These are phyloP conservation scores for Euphorbia tirucalli DNA, from an alignment of 345 rosid species.

Conservation along the genomic window DNA sequence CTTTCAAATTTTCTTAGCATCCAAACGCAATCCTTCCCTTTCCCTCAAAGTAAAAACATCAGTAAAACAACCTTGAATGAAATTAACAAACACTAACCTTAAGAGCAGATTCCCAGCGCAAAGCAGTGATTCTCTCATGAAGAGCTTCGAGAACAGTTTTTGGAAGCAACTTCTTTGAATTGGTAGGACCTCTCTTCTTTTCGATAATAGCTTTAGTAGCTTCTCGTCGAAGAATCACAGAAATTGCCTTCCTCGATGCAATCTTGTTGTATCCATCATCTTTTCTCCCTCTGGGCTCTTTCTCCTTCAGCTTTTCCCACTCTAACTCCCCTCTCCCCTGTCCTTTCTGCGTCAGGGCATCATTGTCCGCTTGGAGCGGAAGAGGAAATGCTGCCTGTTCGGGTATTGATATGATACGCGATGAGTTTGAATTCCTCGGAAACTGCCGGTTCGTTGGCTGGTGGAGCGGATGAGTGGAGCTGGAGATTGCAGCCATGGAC, in stretches of 20 bases:
- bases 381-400: constrained; percentile 1
- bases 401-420: constrained; percentile 12
- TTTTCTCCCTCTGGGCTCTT: constrained; percentile 45
- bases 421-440: background rate
- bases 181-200: constrained; percentile 61
- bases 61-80: background rate
- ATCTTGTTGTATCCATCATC: constrained; percentile 57
- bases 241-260: constrained; percentile 85
- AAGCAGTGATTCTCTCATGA: constrained; percentile 75
- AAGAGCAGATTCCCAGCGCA: constrained; percentile 93
- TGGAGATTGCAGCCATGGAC: constrained; percentile 19
- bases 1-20: background rate
- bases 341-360: constrained; percentile 19
- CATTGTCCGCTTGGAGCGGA: background rate
- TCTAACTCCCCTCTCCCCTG: constrained; percentile 35
- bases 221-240: constrained; percentile 68
- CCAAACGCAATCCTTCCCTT: background rate
- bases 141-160: constrained; percentile 84
- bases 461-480: constrained; percentile 22
- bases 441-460: constrained; percentile 28
- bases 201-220: constrained; percentile 78
- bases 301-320: constrained; percentile 40
- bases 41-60: background rate
- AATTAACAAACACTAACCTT: constrained; percentile 32
- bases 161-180: constrained; percentile 75